These are phyloP conservation scores for Schoenoplectus triqueter DNA, from an alignment of 202 grass and related monocot species.

Conservation along the genomic window DNA sequence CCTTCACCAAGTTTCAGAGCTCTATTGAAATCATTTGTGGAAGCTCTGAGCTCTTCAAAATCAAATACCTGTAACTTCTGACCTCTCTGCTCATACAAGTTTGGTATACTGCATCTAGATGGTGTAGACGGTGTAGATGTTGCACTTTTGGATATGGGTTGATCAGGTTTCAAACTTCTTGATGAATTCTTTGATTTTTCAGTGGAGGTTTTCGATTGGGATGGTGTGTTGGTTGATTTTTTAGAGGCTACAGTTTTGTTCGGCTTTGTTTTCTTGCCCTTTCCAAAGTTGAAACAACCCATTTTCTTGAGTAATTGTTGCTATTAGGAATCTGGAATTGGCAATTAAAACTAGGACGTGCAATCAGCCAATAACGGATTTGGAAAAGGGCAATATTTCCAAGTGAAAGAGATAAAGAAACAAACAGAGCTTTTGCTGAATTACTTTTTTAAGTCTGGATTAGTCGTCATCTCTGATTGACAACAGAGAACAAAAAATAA, in stretches of 20 bases:
- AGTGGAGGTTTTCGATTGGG: not conserved
- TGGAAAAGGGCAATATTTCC: not conserved
- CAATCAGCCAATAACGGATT: slow-evolving; percentile 3
- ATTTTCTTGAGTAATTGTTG: slow-evolving; percentile 32
- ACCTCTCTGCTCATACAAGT: slow-evolving; percentile 77
- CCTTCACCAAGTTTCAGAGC: slow-evolving; percentile 85
- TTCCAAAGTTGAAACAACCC: slow-evolving; percentile 65
- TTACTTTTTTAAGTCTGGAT: not conserved
- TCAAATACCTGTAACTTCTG: slow-evolving; percentile 73
- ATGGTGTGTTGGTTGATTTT: not conserved
- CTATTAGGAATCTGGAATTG: not conserved
- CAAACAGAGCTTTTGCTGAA: not conserved
- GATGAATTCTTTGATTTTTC: slow-evolving; percentile 29
- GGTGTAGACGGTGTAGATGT: slow-evolving; percentile 37
- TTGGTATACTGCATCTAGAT: slow-evolving; percentile 62
- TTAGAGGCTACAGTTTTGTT: not conserved
- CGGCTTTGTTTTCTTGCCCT: slow-evolving; percentile 38
- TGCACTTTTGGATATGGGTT: slow-evolving; percentile 12
- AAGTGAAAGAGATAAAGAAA: not conserved
- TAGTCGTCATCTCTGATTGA: not conserved
- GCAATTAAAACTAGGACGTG: not conserved
- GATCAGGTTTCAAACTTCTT: slow-evolving; percentile 24
- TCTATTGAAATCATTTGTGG: slow-evolving; percentile 84
- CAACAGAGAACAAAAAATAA: not conserved
- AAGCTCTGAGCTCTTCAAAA: slow-evolving; percentile 65